phyloP scores from a whole-genome alignment of 2,329 filamentous ascomycete species.

The Sporothrix sp. region DNA sequence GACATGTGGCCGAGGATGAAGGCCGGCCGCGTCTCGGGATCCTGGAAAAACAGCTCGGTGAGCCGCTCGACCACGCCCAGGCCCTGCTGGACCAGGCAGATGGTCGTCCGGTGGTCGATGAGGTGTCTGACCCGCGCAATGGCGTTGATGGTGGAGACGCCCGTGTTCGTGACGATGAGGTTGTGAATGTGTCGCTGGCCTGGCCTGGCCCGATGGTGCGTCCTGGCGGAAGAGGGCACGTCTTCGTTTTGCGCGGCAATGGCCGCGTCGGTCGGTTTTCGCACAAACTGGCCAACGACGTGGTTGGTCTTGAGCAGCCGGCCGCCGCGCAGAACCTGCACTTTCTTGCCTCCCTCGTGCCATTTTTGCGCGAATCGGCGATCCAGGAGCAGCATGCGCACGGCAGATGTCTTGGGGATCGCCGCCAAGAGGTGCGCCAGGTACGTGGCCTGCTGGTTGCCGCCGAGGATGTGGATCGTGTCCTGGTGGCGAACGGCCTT shows the following conservation, averaged over 20 bases:
- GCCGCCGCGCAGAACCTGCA: conserved; percentile 15
- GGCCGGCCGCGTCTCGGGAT: conserved; percentile 54
- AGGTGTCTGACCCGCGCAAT: conserved; percentile 22
- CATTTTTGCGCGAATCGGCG: conserved; percentile 20
- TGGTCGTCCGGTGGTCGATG: conserved; percentile 25
- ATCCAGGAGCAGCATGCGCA: conserved; percentile 23
- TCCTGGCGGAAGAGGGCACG: neutral
- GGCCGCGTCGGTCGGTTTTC: too few relatives aligned
- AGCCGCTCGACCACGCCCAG: conserved; percentile 76
- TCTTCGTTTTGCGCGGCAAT: too few relatives aligned
- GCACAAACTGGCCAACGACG: conserved; percentile 21
- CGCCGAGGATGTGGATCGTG: conserved; percentile 24
- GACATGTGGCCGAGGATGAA: conserved; percentile 62
- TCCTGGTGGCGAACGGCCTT: too few relatives aligned
- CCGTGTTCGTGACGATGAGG: conserved; percentile 26
- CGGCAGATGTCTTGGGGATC: conserved; percentile 22
- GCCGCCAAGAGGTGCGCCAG: conserved; percentile 25
- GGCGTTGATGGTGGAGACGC: conserved; percentile 19
- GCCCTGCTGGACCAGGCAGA: conserved; percentile 34
- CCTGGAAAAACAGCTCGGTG: conserved; percentile 59
- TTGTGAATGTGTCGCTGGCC: conserved; percentile 19
- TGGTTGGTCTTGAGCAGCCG: conserved; percentile 5
- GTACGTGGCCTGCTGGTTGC: conserved; percentile 22
- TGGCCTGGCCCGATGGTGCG: neutral
- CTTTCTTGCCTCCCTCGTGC: conserved; percentile 15